Percentiles rank a stretch among this genome's conserved stretches.
These are phyloP conservation scores for Mucor ambiguus DNA, from an alignment of 371 early-diverging fungal species.

Conservation along the genomic window DNA sequence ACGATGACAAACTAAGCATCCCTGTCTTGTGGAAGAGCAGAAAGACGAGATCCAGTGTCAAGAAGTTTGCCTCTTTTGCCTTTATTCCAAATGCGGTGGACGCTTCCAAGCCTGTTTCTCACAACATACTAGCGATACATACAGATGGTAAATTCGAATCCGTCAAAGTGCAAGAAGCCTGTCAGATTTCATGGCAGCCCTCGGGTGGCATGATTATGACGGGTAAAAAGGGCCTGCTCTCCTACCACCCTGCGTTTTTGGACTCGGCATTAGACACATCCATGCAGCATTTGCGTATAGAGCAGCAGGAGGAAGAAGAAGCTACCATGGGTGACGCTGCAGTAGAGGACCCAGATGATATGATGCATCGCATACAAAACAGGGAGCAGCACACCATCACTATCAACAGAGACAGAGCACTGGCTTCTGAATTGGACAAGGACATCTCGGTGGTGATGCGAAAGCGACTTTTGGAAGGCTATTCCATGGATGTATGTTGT, in stretches of 20 bases:
- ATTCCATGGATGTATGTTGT: conserved; percentile 70
- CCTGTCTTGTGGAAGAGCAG: conserved; percentile 70
- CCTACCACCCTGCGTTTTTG: conserved; percentile 12
- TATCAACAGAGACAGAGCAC: background rate
- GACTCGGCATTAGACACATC: background rate
- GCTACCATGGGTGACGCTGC: background rate
- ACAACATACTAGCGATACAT: conserved; percentile 54
- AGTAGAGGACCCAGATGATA: background rate
- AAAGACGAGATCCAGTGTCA: conserved; percentile 51
- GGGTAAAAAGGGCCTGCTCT: conserved; percentile 42
- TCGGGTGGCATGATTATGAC: conserved; percentile 60
- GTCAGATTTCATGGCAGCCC: conserved; percentile 66
- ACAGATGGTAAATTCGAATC: conserved; percentile 65
- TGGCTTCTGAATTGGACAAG: conserved; percentile 39
- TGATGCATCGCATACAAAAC: background rate
- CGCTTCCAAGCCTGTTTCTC: conserved; percentile 15
- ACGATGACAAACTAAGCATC: conserved; percentile 46
- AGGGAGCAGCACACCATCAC: background rate
- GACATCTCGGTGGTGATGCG: conserved; percentile 85
- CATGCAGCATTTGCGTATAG: background rate
- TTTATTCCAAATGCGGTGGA: conserved; percentile 59
- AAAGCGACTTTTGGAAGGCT: conserved; percentile 69
- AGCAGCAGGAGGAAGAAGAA: background rate
- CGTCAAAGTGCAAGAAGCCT: conserved; percentile 62
- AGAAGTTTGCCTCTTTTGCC: conserved; percentile 58